Evolutionary conservation across 1,284 basidiomycete genomes (phyloP), one percentile per base, ranked within the genome.

Genomic region (Heterobasidion parviporum): DNA sequence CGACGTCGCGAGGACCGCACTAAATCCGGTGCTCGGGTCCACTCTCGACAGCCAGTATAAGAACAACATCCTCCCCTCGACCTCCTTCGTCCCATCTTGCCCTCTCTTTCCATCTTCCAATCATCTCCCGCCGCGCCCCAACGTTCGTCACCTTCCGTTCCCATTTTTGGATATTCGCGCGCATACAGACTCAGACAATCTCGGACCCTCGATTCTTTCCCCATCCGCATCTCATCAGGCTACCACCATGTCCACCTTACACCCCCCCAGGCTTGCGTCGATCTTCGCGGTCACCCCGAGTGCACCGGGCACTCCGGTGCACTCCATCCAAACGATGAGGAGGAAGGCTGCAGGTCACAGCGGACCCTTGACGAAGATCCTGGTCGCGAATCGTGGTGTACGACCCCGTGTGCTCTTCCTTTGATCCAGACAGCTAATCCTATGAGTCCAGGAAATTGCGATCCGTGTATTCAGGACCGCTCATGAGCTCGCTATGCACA

Each of bases 401-500:
- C 58, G 85, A 77, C 36, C 38, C 4, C 52, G 50, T 50, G 56
- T 46, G 10, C n/a, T 12, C 20, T 49, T 49, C 34, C 53, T 15
- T 18, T 49, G 53, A 49, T 36, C 8, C n/a, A 9, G 12, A 45
- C 45, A 8, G 47, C 38, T 32, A 15, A 52, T 56, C 48, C 58
- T 54, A 15, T 48, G 48, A 53, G 41, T 61, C 10, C 65, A 95
- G 92, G 96, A 99, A 89, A 99, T 99, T 70, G 97, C 97, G 35
- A 95, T 99, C 67, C 91, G 97, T 70, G 94, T 99, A 53, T 98
- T 99, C 82, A 83, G 97, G 67, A 98, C 97, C 2, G 93, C 97
- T 55, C 96, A 99, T 77, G 97, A 99, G 71, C 83, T 99, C 59
- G 97, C 95, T 38, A 97, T 99, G 94, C 92, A 96, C 70, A 98